Evolutionary conservation across 805 yeast species (phyloP), one percentile per base, ranked within the genome.

Genomic region (Zygoascus flipseniorum): DNA sequence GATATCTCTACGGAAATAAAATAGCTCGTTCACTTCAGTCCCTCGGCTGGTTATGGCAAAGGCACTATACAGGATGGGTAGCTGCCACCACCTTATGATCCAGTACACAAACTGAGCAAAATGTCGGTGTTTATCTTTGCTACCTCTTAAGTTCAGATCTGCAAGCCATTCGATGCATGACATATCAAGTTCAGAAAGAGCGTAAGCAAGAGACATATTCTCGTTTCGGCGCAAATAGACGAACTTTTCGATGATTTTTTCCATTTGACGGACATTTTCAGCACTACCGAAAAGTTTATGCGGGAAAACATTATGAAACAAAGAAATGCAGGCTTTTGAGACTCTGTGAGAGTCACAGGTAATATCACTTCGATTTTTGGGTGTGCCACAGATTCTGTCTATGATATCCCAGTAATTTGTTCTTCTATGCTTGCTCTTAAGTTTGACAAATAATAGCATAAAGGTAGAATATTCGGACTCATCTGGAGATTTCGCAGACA

Each of bases 21-120:
- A 51, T 0, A 79, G 54, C 3, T 68, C 67, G 9, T 63, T 67
- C 0, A 71, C 63, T 18, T 65, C 52, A 0, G 74, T 72, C 9
- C 79, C 76, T 1, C 72, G 66, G 48, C 82, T 85, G 0, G 93
- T 83, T 5, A 84, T 82, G 62, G 86, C 83, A 70, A 88, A 89
- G 60, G 78, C 80, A 0, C 77, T 65, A 0, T 71, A 65, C 0
- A 86, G 58, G 0, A 86, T 55, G 16, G 69, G 72, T 8, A 76
- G 69, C 0, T 86, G 57, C 50, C 82, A 73, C 0, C 37, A 42
- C 0, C 66, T 56, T 43, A 85, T 77, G 1, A 85, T 48, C 96
- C 96, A 90, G 1, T 50, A 48, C 1, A 85, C 28, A 48, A 86
- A 80, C 1, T 62, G 57, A 2, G 18, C 49, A 5, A 46, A 14